These are phyloP conservation scores for Astraeus odoratus DNA, from an alignment of 768 basidiomycete genomes.

Conservation along the genomic window DNA sequence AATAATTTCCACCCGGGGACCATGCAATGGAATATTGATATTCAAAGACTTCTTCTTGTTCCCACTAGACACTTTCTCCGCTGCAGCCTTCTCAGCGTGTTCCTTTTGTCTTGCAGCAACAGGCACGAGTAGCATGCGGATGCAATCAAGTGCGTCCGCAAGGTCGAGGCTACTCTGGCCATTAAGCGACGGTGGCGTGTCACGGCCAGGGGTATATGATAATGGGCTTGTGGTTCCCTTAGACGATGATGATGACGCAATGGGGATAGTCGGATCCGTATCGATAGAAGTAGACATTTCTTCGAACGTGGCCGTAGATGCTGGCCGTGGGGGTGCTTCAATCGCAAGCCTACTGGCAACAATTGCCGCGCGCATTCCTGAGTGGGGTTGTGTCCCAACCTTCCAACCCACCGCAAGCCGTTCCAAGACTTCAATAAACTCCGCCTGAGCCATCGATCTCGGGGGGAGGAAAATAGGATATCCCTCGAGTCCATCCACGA, in stretches of 20 bases:
- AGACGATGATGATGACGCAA: slow-evolving; percentile 19
- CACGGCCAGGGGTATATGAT: slow-evolving; percentile 20
- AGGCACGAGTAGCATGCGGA: slow-evolving; percentile 67
- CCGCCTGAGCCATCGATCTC: slow-evolving; percentile 84
- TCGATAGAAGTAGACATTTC: slow-evolving; percentile 21
- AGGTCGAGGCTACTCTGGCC: slow-evolving; percentile 32
- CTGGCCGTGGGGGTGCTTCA: slow-evolving; percentile 25
- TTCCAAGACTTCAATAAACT: slow-evolving; percentile 81
- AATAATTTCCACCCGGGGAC: slow-evolving; percentile 78
- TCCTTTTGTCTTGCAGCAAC: slow-evolving; percentile 58
- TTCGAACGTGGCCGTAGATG: slow-evolving; percentile 18
- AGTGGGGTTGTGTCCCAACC: slow-evolving; percentile 55
- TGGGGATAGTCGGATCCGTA: slow-evolving; percentile 12
- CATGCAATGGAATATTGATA: slow-evolving; percentile 80
- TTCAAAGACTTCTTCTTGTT: slow-evolving; percentile 51
- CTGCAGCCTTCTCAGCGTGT: slow-evolving; percentile 44
- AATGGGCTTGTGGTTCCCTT: slow-evolving; percentile 11
- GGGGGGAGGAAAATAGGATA: slow-evolving; percentile 86
- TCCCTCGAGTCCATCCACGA: slow-evolving; percentile 80
- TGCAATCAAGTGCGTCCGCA: slow-evolving; percentile 54
- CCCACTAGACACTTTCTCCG: slow-evolving; percentile 40
- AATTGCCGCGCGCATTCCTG: slow-evolving; percentile 27
- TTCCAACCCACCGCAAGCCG: slow-evolving; percentile 75
- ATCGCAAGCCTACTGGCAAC: slow-evolving; percentile 41
- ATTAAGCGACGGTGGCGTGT: slow-evolving; percentile 9